A percentile compares a stretch with the other conserved stretches of the same genome.
Conservation (phyloP, 2,329 filamentous ascomycete species). For the Aspergillus sclerotialis region DNA sequence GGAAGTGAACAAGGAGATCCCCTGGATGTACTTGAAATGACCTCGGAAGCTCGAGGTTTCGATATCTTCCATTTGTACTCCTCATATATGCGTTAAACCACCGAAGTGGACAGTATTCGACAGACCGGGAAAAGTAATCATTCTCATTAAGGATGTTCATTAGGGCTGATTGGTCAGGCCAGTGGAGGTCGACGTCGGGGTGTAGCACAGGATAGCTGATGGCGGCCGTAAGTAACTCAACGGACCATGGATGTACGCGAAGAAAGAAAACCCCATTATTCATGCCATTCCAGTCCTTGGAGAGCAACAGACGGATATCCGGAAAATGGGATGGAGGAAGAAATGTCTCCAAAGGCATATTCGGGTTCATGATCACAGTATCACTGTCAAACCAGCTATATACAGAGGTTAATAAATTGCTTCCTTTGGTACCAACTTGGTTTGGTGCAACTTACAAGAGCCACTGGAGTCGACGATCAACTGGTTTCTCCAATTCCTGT, state of each 20-base stretch:
- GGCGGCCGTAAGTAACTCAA: slow-evolving; percentile 21
- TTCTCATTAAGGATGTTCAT: slow-evolving; percentile 7
- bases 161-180: slow-evolving; percentile 11
- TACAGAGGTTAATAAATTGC: no score
- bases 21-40: slow-evolving; percentile 8
- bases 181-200: slow-evolving; percentile 15
- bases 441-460: slow-evolving; percentile 26
- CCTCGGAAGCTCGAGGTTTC: slow-evolving; percentile 3
- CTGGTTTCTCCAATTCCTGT: slow-evolving; percentile 22
- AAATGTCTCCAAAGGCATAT: slow-evolving; percentile 26
- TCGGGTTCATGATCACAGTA: slow-evolving; percentile 25
- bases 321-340: slow-evolving; percentile 22
- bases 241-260: slow-evolving; percentile 27
- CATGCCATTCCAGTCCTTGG: slow-evolving; percentile 26
- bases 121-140: slow-evolving; percentile 9
- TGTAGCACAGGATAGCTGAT: slow-evolving; percentile 17
- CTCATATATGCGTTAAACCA: slow-evolving; percentile 14
- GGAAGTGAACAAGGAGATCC: slow-evolving; percentile 12
- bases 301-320: slow-evolving; percentile 23
- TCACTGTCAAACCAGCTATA: slow-evolving; percentile 29
- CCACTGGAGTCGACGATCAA: slow-evolving; percentile 22
- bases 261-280: slow-evolving; percentile 29
- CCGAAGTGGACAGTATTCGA: slow-evolving; percentile 8
- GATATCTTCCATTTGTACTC: slow-evolving; percentile 1
- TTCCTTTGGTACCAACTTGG: no score